phyloP scores from a whole-genome alignment of 1,139 yeast species.

The Geotrichum aggregatum region DNA sequence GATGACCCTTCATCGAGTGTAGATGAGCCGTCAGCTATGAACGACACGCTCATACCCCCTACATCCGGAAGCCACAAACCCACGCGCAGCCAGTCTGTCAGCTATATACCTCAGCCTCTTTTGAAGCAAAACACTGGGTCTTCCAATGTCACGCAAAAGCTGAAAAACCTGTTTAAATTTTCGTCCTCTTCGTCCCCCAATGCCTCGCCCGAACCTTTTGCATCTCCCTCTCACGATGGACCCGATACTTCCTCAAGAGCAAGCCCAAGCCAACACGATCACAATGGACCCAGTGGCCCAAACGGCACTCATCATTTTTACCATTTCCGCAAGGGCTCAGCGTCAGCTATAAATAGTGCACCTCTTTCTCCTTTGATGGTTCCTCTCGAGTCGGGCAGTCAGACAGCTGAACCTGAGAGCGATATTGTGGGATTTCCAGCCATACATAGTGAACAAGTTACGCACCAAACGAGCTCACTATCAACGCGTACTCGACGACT shows the following conservation, averaged over 20 bases:
- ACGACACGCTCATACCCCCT: background rate
- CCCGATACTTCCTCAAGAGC: background rate
- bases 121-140: constrained; percentile 5
- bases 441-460: background rate
- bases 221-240: constrained; percentile 9
- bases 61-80: background rate
- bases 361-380: background rate
- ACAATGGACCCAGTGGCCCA: background rate
- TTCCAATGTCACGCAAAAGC: constrained; percentile 32
- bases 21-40: background rate
- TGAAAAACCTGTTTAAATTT: constrained; percentile 34
- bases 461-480: constrained; percentile 12
- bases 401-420: constrained; percentile 1
- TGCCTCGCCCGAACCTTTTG: background rate
- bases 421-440: constrained; percentile 15
- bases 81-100: background rate
- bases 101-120: constrained; percentile 1
- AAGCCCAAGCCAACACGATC: background rate
- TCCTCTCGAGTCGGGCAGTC: background rate
- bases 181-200: constrained; percentile 19
- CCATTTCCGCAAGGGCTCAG: constrained; percentile 4
- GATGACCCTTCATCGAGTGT: background rate
- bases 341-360: background rate
- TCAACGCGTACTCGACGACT: constrained; percentile 26
- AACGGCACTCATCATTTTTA: background rate